These are phyloP conservation scores for Acanthamoeba quina DNA, from an alignment of 208 protist species.

Conservation along the genomic window DNA sequence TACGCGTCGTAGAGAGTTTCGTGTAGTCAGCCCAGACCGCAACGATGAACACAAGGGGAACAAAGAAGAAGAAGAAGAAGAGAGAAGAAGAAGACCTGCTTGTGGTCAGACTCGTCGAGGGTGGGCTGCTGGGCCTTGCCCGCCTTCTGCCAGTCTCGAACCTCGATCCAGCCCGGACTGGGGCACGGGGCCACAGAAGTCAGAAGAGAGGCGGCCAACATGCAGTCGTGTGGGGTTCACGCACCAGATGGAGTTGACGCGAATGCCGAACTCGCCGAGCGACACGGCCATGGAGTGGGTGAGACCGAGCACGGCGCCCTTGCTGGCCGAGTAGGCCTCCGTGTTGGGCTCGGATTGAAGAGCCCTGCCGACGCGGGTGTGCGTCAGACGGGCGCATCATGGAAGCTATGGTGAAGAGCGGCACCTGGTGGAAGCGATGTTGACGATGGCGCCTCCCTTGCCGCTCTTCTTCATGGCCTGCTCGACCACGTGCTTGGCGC, in stretches of 20 bases:
- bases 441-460: constrained; percentile 58
- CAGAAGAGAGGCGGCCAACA: neutral
- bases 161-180: constrained; percentile 58
- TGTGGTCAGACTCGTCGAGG: constrained; percentile 63
- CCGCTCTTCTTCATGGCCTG: constrained; percentile 55
- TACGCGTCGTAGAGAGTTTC: neutral
- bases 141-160: constrained; percentile 32
- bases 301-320: constrained; percentile 29
- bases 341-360: constrained; percentile 57
- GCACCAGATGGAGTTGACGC: constrained; percentile 67
- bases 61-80: neutral
- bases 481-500: neutral
- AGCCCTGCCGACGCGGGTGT: neutral
- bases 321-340: constrained; percentile 65
- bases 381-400: neutral
- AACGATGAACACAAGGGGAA: too few relatives aligned
- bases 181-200: neutral
- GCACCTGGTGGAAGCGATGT: constrained; percentile 55
- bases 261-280: constrained; percentile 31
- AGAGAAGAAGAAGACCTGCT: constrained; percentile 5
- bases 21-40: neutral
- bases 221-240: too few relatives aligned
- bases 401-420: neutral
- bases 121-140: constrained; percentile 1
- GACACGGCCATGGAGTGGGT: constrained; percentile 56